Conservation (phyloP, 179 eudicot genomes). For the Sideroxylon spinosum region DNA sequence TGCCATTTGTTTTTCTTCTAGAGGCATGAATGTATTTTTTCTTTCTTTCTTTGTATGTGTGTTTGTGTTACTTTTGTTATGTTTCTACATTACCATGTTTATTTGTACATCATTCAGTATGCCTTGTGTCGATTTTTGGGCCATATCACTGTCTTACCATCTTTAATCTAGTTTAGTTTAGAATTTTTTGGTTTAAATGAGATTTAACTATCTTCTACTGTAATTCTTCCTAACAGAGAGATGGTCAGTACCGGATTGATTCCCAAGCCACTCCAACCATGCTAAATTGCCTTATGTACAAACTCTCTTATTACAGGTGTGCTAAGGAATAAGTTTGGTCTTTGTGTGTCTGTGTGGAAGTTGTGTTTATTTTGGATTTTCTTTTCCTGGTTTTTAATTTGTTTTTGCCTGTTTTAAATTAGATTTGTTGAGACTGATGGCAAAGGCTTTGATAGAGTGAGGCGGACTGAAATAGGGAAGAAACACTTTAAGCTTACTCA, state of each 20-base stretch:
- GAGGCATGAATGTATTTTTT: neutral
- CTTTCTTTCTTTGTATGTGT: neutral
- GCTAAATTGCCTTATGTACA: slow-evolving; percentile 93
- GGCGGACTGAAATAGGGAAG: slow-evolving; percentile 94
- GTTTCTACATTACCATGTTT: neutral
- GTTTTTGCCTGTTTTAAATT: slow-evolving; percentile 14
- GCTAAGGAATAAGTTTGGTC: slow-evolving; percentile 12
- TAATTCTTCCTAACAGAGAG: slow-evolving; percentile 47
- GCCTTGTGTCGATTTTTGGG: neutral
- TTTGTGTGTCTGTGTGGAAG: neutral
- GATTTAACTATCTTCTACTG: neutral
- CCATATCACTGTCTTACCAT: neutral
- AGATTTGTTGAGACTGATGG: slow-evolving; percentile 88
- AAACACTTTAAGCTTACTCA: slow-evolving; percentile 81
- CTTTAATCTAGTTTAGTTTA: neutral
- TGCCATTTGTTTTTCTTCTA: neutral
- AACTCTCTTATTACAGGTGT: slow-evolving; percentile 86
- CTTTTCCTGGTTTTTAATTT: neutral
- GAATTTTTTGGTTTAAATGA: neutral
- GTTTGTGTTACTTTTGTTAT: neutral
- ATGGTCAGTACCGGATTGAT: slow-evolving; percentile 93
- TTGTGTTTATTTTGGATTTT: slow-evolving; percentile 17
- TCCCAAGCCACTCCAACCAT: slow-evolving; percentile 88
- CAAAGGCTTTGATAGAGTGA: slow-evolving; percentile 81
- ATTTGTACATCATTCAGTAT: neutral